phyloP scores from a whole-genome alignment of 1,284 basidiomycete genomes.

The Rhodotorula mucilaginosa region DNA sequence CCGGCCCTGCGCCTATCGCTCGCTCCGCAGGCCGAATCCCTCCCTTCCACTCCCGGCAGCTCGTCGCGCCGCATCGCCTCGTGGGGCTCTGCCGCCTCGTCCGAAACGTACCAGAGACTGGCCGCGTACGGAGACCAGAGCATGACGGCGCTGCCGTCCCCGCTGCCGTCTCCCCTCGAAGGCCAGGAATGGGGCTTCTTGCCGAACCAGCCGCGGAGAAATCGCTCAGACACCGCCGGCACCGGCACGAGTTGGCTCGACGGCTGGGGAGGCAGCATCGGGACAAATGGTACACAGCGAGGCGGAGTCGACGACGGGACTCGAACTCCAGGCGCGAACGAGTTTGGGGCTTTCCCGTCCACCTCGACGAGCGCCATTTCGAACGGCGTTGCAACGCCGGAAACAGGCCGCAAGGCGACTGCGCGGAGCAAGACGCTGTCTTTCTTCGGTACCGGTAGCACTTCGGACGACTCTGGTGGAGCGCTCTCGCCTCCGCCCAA shows the following conservation, averaged over 20 bases:
- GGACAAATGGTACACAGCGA: constrained; percentile 1
- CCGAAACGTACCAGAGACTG: constrained; percentile 17
- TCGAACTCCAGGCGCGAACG: background rate
- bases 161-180: constrained; percentile 29
- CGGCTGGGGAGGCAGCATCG: constrained; percentile 1
- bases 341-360: constrained; percentile 9
- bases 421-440: constrained; percentile 31
- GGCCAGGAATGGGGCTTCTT: constrained; percentile 26
- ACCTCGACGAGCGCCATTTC: background rate
- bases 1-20: constrained; percentile 23
- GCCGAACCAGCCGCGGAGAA: background rate
- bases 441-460: constrained; percentile 29
- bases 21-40: background rate
- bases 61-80: constrained; percentile 22
- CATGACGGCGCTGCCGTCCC: constrained; percentile 29
- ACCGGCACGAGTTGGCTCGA: background rate
- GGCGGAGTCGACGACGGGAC: background rate
- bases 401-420: background rate
- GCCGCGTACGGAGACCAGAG: constrained; percentile 12
- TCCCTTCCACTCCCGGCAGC: background rate
- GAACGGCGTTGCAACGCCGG: background rate
- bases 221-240: background rate
- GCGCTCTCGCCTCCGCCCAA: constrained; percentile 33
- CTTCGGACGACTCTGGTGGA: background rate
- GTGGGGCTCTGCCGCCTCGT: constrained; percentile 29